These are phyloP conservation scores for Alliaria petiolata DNA, from an alignment of 345 rosid species.

Conservation along the genomic window DNA sequence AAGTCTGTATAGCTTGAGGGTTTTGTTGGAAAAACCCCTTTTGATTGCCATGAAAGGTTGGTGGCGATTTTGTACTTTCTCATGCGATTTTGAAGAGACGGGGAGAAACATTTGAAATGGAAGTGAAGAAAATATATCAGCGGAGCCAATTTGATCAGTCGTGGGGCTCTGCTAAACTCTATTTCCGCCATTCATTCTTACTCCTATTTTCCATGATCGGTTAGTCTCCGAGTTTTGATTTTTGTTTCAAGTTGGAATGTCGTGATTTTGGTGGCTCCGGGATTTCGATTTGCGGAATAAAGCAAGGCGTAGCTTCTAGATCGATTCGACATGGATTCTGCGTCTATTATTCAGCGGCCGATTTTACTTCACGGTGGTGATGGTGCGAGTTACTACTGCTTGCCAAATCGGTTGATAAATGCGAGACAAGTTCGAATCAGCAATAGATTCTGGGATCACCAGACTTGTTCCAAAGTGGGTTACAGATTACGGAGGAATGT, in stretches of 20 bases:
- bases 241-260: not conserved
- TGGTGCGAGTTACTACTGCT: conserved; percentile 33
- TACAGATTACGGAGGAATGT: conserved; percentile 32
- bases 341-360: conserved; percentile 45
- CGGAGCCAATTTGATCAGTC: not conserved
- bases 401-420: conserved; percentile 25
- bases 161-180: no score
- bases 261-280: no score
- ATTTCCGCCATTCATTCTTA: no score
- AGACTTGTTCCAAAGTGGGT: conserved; percentile 9
- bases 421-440: conserved; percentile 33
- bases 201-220: not conserved
- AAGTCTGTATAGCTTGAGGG: not conserved
- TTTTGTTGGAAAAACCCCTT: not conserved
- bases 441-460: conserved; percentile 24
- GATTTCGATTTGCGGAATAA: no score
- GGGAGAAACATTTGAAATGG: not conserved
- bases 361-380: conserved; percentile 35
- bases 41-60: not conserved
- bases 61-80: no score
- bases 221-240: not conserved
- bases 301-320: not conserved
- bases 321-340: conserved; percentile 50
- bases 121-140: not conserved
- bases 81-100: not conserved